These are phyloP conservation scores for Oenanthe javanica DNA, from an alignment of 140 eudicot species.

Conservation along the genomic window DNA sequence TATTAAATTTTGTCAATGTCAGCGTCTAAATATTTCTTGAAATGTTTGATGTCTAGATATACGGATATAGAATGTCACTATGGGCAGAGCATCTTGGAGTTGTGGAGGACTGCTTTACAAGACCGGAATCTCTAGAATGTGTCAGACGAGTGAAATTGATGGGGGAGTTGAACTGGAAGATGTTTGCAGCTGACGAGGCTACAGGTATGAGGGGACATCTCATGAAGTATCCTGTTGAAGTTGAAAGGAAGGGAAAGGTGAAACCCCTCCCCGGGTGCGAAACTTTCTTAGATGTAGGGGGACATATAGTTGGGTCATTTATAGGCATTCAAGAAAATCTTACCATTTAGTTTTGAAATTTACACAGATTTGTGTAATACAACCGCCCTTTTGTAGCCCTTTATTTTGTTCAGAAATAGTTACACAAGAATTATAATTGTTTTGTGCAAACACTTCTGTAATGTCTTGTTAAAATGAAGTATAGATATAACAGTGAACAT, in stretches of 20 bases:
- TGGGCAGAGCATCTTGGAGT: conserved; percentile 93
- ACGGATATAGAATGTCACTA: conserved; percentile 90
- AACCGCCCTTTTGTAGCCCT: background rate
- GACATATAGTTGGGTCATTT: conserved; percentile 71
- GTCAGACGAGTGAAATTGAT: conserved; percentile 56
- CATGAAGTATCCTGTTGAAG: conserved; percentile 77
- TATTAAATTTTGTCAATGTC: background rate
- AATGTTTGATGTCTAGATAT: conserved; percentile 31
- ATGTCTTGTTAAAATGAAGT: background rate
- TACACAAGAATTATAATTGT: background rate
- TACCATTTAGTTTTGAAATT: conserved; percentile 29
- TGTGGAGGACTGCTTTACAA: conserved; percentile 44
- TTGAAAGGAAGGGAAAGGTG: conserved; percentile 66
- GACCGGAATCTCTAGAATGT: conserved; percentile 78
- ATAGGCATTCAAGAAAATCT: conserved; percentile 82
- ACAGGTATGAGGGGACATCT: conserved; percentile 79
- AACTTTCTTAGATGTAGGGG: conserved; percentile 79
- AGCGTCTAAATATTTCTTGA: background rate
- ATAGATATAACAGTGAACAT: background rate
- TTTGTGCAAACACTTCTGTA: background rate
- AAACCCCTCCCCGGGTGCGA: conserved; percentile 72
- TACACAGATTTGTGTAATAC: background rate
- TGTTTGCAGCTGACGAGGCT: conserved; percentile 48
- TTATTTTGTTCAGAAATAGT: background rate
- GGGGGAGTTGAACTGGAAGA: conserved; percentile 76